Percentiles rank a stretch among this genome's conserved stretches.
These are phyloP conservation scores for Aphanocladium album DNA, from an alignment of 2,329 filamentous ascomycete genomes.

Conservation along the genomic window DNA sequence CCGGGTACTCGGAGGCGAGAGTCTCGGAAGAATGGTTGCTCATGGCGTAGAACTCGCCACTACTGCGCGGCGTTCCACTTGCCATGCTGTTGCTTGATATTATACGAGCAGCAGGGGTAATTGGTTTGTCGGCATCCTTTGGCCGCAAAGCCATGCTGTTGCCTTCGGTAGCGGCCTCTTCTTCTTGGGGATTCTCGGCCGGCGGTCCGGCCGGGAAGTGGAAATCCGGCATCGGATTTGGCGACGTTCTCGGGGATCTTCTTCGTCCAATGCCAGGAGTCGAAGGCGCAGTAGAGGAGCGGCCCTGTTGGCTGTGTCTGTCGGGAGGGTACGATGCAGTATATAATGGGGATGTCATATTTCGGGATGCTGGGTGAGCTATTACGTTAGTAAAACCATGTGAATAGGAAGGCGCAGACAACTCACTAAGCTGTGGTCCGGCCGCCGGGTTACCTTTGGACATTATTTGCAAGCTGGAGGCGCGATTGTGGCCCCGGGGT, in stretches of 20 bases:
- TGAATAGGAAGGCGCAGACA: background rate
- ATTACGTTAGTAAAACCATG: slow-evolving; percentile 31
- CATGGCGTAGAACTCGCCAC: slow-evolving; percentile 88
- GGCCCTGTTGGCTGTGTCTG: slow-evolving; percentile 37
- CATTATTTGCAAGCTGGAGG: slow-evolving; percentile 72
- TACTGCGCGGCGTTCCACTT: slow-evolving; percentile 78
- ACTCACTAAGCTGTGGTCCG: slow-evolving; percentile 36
- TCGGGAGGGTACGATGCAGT: slow-evolving; percentile 52
- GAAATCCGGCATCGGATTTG: slow-evolving; percentile 49
- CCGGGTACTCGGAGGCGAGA: slow-evolving; percentile 79
- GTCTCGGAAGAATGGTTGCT: slow-evolving; percentile 97
- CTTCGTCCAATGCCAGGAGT: slow-evolving; percentile 36
- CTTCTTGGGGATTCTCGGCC: slow-evolving; percentile 29
- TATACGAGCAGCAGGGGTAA: slow-evolving; percentile 59
- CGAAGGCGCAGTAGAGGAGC: slow-evolving; percentile 40
- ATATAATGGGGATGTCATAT: slow-evolving; percentile 47
- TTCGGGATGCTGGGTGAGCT: slow-evolving; percentile 31
- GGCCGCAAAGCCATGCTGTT: slow-evolving; percentile 34
- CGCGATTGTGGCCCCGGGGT: slow-evolving; percentile 64
- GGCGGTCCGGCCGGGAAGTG: slow-evolving; percentile 49
- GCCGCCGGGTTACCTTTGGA: slow-evolving; percentile 41
- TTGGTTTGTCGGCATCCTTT: slow-evolving; percentile 45
- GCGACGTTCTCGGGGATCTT: slow-evolving; percentile 36
- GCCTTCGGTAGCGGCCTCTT: background rate
- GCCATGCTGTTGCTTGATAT: slow-evolving; percentile 71